Percentiles rank a stretch among this genome's conserved stretches.
Evolutionary conservation across 2,329 filamentous ascomycete species (phyloP).

Genomic region (Penicillium sp.): DNA sequence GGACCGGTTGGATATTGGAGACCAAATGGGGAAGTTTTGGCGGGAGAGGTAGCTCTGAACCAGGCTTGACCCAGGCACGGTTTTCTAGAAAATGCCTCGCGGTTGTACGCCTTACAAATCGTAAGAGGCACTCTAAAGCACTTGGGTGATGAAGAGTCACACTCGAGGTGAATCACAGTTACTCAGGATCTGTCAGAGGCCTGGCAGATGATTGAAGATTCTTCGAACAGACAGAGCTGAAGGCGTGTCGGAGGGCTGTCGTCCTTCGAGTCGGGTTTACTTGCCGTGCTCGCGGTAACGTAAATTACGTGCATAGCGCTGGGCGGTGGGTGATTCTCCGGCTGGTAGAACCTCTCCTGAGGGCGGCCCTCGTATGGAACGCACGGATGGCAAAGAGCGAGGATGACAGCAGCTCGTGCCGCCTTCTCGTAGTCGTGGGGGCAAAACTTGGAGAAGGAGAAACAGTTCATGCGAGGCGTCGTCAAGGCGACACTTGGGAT

Average conservation of each 20-base stretch:
- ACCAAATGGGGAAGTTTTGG: not conserved
- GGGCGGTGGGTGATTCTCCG: not conserved
- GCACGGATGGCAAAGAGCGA: conserved; percentile 10
- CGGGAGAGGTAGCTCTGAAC: not conserved
- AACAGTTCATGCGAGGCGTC: conserved; percentile 3
- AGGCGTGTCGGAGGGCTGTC: not conserved
- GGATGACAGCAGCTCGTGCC: conserved; percentile 18
- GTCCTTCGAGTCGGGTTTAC: conserved; percentile 16
- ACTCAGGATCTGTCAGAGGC: not conserved
- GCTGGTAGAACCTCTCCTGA: not conserved
- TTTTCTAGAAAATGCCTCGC: not conserved
- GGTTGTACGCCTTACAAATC: not conserved
- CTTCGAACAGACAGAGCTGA: not conserved
- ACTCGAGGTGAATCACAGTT: not conserved
- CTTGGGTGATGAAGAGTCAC: not conserved
- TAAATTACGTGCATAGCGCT: conserved; percentile 20
- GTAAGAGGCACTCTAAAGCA: too few species aligned
- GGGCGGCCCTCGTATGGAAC: conserved; percentile 2
- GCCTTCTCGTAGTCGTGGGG: conserved; percentile 17
- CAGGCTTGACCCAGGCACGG: not conserved
- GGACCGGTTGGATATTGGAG: not conserved
- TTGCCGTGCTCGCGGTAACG: conserved; percentile 19
- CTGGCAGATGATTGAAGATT: not conserved
- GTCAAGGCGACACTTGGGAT: conserved; percentile 1
- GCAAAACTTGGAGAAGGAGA: conserved; percentile 6